These are phyloP conservation scores for Picochlorum sp. DNA, from an alignment of 139 green algal species.

Conservation along the genomic window DNA sequence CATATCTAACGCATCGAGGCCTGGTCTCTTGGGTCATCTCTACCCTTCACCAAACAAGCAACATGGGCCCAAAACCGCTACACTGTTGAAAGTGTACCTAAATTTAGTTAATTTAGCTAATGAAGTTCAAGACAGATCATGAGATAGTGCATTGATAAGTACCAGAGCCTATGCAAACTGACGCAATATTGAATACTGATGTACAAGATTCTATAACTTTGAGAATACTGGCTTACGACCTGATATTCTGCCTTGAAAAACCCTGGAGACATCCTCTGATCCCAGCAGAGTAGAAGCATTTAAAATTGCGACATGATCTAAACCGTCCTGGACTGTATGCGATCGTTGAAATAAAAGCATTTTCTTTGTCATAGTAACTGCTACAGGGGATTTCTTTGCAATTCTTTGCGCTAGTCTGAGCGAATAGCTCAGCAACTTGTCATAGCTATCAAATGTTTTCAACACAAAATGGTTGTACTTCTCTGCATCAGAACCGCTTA, in stretches of 20 bases:
- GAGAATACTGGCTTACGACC: conserved; percentile 18
- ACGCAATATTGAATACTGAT: no score
- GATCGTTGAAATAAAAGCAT: conserved; percentile 48
- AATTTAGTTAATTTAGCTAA: no score
- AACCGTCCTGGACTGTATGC: conserved; percentile 28
- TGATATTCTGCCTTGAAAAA: conserved; percentile 15
- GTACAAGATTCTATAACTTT: conserved; percentile 33
- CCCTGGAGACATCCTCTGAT: conserved; percentile 34
- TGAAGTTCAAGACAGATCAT: no score
- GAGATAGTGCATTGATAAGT: no score
- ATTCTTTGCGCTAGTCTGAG: conserved; percentile 28
- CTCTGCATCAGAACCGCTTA: conserved; percentile 18
- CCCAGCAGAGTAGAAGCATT: conserved; percentile 38
- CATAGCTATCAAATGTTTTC: not conserved
- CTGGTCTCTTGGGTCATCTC: no score
- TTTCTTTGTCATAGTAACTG: conserved; percentile 66
- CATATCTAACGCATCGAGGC: no score
- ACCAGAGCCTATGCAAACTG: no score
- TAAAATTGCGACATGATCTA: conserved; percentile 54
- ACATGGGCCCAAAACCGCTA: no score
- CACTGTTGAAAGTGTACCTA: no score
- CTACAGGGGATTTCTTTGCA: conserved; percentile 51
- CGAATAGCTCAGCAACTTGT: not conserved
- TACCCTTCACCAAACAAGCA: no score
- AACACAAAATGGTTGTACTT: conserved; percentile 10